A percentile compares a stretch with the other conserved stretches of the same genome.
phyloP scores from a whole-genome alignment of 345 rosid genomes.

The Microcos paniculata region DNA sequence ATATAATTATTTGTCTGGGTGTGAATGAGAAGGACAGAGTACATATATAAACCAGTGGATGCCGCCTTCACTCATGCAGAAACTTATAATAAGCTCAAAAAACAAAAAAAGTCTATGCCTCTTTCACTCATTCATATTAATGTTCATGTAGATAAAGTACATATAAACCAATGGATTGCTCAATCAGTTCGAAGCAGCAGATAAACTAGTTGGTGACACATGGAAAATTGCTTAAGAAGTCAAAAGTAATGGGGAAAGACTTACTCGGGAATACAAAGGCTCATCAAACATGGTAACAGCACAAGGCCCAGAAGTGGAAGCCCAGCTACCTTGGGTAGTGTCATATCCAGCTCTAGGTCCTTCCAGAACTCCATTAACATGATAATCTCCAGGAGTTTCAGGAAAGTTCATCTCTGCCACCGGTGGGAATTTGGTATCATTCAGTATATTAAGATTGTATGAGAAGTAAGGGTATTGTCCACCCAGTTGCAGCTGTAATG shows the following conservation, averaged over 20 bases:
- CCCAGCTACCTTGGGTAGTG: slow-evolving; percentile 49
- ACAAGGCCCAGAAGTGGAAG: slow-evolving; percentile 55
- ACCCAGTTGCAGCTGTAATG: slow-evolving; percentile 42
- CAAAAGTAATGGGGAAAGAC: slow-evolving; percentile 1
- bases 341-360: slow-evolving; percentile 47
- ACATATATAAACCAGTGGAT: too few species aligned
- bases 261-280: slow-evolving; percentile 53
- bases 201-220: background rate
- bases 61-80: too few species aligned
- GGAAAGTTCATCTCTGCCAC: slow-evolving; percentile 50
- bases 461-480: slow-evolving; percentile 48
- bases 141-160: background rate
- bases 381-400: slow-evolving; percentile 51
- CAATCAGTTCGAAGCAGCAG: background rate
- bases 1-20: background rate
- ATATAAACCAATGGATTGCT: background rate
- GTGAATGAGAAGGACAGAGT: background rate
- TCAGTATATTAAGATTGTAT: slow-evolving; percentile 48
- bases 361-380: slow-evolving; percentile 55
- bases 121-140: background rate
- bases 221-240: background rate
- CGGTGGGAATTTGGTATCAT: slow-evolving; percentile 45
- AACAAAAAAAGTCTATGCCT: background rate
- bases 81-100: background rate
- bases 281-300: slow-evolving; percentile 59